Conservation (phyloP, 2,329 filamentous ascomycete genomes). For the Botryotinia narcissicola region DNA sequence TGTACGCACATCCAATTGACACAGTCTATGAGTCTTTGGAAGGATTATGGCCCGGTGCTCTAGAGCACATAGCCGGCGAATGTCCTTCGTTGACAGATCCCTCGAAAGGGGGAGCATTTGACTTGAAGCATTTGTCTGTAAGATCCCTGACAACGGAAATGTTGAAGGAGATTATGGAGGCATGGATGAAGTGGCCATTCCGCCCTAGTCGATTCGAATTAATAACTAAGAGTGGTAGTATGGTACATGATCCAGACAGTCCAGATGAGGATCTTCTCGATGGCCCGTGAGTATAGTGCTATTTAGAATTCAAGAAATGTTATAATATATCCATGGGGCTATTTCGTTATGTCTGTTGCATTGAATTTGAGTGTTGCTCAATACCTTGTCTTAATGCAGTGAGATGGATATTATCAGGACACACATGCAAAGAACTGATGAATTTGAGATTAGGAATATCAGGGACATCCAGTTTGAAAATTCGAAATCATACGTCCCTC, state of each 20-base stretch:
- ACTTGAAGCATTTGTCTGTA: constrained; percentile 44
- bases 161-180: constrained; percentile 55
- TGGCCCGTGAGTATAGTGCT: not conserved
- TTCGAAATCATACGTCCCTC: not conserved
- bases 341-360: not conserved
- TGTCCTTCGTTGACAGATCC: constrained; percentile 52
- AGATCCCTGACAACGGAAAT: constrained; percentile 53
- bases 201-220: constrained; percentile 62
- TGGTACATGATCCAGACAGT: constrained; percentile 5
- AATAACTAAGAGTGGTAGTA: constrained; percentile 19
- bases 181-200: constrained; percentile 67
- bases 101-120: constrained; percentile 45
- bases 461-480: not conserved
- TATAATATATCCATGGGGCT: not conserved
- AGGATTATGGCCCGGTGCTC: constrained; percentile 57
- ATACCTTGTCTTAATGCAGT: not conserved
- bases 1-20: constrained; percentile 41
- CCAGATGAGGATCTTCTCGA: not conserved
- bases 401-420: not conserved
- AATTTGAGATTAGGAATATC: not conserved
- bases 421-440: not conserved
- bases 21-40: constrained; percentile 49
- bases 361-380: not conserved
- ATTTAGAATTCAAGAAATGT: not conserved
- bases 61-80: constrained; percentile 49